phyloP scores from a whole-genome alignment of 164 flowering plant genomes.

The Stephania japonica region DNA sequence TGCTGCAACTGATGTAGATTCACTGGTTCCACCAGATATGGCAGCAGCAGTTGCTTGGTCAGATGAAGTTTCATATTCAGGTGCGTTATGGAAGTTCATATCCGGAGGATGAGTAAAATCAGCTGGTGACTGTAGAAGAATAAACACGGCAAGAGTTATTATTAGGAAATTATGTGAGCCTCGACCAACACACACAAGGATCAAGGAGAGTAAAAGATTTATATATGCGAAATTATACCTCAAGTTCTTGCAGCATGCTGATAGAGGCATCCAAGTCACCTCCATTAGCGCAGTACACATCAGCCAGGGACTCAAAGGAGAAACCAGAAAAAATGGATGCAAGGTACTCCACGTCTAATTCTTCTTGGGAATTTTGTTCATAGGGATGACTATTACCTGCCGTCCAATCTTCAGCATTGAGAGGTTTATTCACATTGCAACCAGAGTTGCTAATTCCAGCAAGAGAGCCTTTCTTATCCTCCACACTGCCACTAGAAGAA shows the following conservation, averaged over 20 bases:
- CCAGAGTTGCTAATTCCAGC: conserved; percentile 1
- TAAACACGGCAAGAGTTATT: background rate
- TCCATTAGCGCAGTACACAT: conserved; percentile 41
- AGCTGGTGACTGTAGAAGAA: background rate
- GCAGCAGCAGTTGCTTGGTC: conserved; percentile 23
- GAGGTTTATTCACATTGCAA: conserved; percentile 1
- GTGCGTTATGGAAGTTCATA: background rate
- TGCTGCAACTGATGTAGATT: conserved; percentile 23
- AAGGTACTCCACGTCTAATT: conserved; percentile 57
- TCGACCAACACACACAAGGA: no score
- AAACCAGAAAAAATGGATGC: conserved; percentile 45
- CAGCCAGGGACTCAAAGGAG: conserved; percentile 54
- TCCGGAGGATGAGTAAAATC: background rate
- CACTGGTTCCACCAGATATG: conserved; percentile 22
- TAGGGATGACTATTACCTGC: background rate
- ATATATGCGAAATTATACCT: conserved; percentile 8
- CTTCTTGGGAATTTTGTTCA: conserved; percentile 6
- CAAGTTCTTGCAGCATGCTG: conserved; percentile 55
- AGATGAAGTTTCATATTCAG: conserved; percentile 14
- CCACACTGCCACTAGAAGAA: background rate
- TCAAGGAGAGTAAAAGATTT: no score
- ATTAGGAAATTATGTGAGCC: conserved; percentile 14
- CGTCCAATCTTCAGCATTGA: conserved; percentile 11
- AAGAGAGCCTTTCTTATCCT: conserved; percentile 9
- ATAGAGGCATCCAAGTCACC: conserved; percentile 60